phyloP scores from a whole-genome alignment of 2,329 filamentous ascomycete species.

The Samsoniella hepiali region DNA sequence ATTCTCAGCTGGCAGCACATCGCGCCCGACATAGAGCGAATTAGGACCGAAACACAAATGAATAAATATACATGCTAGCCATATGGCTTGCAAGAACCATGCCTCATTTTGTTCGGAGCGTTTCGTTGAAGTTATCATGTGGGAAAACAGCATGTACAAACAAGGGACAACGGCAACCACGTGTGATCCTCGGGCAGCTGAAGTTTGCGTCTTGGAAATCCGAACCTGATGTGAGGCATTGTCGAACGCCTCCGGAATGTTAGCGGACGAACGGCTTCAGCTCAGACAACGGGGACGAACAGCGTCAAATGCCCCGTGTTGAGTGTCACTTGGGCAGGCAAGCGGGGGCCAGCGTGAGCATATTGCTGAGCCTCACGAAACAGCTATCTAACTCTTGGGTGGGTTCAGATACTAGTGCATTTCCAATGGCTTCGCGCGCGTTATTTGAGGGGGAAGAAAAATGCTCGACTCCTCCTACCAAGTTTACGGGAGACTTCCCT shows the following conservation, averaged over 20 bases:
- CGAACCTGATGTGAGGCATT: conserved; percentile 2
- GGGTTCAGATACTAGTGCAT: background rate
- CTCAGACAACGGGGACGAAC: background rate
- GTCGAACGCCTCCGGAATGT: background rate
- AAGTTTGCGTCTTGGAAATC: background rate
- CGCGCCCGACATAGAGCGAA: background rate
- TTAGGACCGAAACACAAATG: conserved; percentile 1
- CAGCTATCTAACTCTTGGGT: background rate
- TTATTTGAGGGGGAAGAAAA: background rate
- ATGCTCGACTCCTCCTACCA: background rate
- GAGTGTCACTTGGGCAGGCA: background rate
- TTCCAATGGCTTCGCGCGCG: background rate
- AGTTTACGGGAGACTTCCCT: background rate
- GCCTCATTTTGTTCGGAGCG: background rate
- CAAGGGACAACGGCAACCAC: background rate
- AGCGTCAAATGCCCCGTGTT: background rate
- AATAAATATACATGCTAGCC: background rate
- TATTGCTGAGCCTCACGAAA: conserved; percentile 2
- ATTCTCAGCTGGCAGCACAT: background rate
- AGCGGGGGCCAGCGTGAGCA: background rate
- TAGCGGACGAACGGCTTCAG: background rate
- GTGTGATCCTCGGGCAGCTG: background rate
- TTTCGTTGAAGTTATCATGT: background rate
- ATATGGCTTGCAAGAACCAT: background rate
- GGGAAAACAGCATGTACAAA: background rate